Evolutionary conservation across 2,329 filamentous ascomycete genomes (phyloP), one percentile per base, ranked within the genome.

Genomic region (Neopestalotiopsis sp.): DNA sequence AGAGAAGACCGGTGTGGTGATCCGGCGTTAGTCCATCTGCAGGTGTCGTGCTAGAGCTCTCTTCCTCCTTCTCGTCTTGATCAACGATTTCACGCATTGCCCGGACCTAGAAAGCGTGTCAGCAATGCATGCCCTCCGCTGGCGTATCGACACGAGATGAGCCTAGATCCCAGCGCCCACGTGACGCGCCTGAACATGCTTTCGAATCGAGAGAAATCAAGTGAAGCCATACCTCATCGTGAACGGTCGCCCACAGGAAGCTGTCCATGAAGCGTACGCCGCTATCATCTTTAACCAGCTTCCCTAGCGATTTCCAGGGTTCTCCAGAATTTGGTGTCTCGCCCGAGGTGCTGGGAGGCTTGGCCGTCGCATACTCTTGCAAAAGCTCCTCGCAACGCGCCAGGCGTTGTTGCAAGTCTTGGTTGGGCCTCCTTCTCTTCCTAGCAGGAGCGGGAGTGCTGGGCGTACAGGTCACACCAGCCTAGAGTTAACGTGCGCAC

Each of bases 21-120:
- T 89, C 87, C 1, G 87, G 87, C 1, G 83, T 85, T 34, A 81
- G 73, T 10, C 81, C 81, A 4, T 88, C 86, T 5, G 72, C 70
- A 38, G 86, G 84, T 10, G 76, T 79, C 40, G 67, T 69, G 66
- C 38, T 32, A 5, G 79, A 79, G 7, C 59, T 68, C 12, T 85
- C 85, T 34, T 86, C 77, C 3, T 81, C 77, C 69, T 81, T 85
- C 17, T 83, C 82, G 56, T 89, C 87, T 67, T 87, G 83, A 38
- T 89, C 87, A 67, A 90, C 78, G 67, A 90, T 89, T 71, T 87
- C 83, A 70, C 85, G 84, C 87, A 90, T 90, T 20, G 86, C 87
- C 74, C 85, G 83, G 49, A 90, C 80, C 87, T 89, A 45, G 4
- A 5, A n/a, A 32, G 34, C 9, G 6, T 34, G 10, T 61, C 45